A percentile compares a stretch with the other conserved stretches of the same genome.
phyloP scores from a whole-genome alignment of 202 grass and related monocot species.

The Panicum hallii region DNA sequence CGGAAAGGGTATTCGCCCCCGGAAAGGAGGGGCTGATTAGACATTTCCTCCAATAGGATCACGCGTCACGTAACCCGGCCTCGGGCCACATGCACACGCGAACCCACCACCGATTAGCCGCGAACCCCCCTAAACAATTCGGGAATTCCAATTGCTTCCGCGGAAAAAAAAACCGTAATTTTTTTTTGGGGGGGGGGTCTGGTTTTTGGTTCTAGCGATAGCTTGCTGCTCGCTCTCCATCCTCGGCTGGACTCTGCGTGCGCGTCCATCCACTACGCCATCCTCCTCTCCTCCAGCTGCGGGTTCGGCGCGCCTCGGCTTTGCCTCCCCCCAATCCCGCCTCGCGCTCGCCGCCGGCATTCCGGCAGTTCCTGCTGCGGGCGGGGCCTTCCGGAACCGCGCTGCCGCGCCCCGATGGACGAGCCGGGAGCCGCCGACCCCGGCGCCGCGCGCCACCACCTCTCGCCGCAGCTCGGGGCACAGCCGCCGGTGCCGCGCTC shows the following conservation, averaged over 20 bases:
- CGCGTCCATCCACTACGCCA: conserved; percentile 32
- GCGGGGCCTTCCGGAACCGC: background rate
- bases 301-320: background rate
- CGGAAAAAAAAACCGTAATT: background rate
- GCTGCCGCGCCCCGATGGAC: conserved; percentile 28
- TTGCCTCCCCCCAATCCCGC: background rate
- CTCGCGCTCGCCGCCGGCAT: conserved; percentile 36
- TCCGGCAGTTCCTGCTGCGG: conserved; percentile 9
- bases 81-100: conserved; percentile 59
- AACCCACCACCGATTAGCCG: conserved; percentile 18
- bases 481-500: conserved; percentile 53
- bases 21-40: conserved; percentile 14
- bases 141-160: conserved; percentile 7
- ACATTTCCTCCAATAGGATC: conserved; percentile 17
- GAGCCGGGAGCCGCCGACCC: conserved; percentile 26
- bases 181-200: background rate
- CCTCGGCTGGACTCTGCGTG: background rate
- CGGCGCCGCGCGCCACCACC: conserved; percentile 38
- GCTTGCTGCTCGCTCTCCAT: conserved; percentile 28
- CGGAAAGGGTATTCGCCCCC: background rate
- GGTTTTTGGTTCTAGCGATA: background rate
- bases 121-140: background rate
- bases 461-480: conserved; percentile 38
- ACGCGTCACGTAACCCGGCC: conserved; percentile 49
- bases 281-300: conserved; percentile 21